A percentile compares a stretch with the other conserved stretches of the same genome.
Evolutionary conservation across 768 basidiomycete genomes (phyloP).

Genomic region (Boletus sensibilis): DNA sequence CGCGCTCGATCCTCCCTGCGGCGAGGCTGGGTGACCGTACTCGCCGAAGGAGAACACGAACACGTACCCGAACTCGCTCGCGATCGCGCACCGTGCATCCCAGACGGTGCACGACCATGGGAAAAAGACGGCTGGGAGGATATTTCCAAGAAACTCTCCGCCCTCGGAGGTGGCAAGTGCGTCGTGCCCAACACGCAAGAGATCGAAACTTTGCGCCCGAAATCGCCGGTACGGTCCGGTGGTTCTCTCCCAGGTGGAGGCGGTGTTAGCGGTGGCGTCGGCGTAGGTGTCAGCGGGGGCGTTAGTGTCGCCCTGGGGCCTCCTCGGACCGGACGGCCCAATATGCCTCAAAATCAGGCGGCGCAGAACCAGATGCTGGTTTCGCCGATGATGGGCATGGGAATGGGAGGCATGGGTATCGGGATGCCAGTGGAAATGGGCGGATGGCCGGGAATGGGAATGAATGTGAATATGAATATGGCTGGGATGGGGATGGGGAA

Average conservation of each 20-base stretch:
- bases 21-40: slow-evolving; percentile 90
- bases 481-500: slow-evolving; percentile 41
- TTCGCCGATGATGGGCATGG: slow-evolving; percentile 44
- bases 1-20: slow-evolving; percentile 64
- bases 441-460: slow-evolving; percentile 37
- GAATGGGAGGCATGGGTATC: slow-evolving; percentile 42
- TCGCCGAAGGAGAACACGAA: slow-evolving; percentile 61
- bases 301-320: slow-evolving; percentile 18
- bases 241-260: slow-evolving; percentile 29
- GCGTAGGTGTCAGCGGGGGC: slow-evolving; percentile 24
- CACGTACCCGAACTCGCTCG: slow-evolving; percentile 40
- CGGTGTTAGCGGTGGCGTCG: slow-evolving; percentile 23
- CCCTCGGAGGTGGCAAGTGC: slow-evolving; percentile 46
- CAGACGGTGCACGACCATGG: slow-evolving; percentile 45
- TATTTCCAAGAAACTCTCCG: slow-evolving; percentile 50
- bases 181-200: slow-evolving; percentile 76
- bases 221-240: slow-evolving; percentile 66
- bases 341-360: slow-evolving; percentile 16
- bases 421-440: slow-evolving; percentile 36
- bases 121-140: slow-evolving; percentile 65
- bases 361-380: slow-evolving; percentile 33
- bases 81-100: slow-evolving; percentile 31
- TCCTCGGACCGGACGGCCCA: slow-evolving; percentile 16
- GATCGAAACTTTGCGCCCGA: slow-evolving; percentile 81
- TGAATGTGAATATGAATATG: slow-evolving; percentile 40